Base-by-base conservation (phyloP, 441 rosid genomes). In the Brassica balearica region DNA sequence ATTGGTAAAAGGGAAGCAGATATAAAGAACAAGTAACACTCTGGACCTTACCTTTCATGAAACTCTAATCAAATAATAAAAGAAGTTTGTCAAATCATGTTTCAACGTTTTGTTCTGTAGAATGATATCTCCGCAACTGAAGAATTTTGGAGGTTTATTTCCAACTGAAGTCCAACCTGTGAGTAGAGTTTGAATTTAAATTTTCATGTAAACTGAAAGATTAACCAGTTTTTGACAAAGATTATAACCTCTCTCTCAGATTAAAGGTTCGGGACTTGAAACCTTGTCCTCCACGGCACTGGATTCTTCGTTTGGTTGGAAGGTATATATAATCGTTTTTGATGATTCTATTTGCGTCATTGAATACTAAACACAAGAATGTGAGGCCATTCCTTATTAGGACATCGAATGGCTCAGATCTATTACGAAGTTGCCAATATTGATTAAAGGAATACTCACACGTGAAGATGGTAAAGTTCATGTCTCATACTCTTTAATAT, bases 1-100 rank as follows among this genome's bases (percentile, higher is more conserved):
- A 87, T 92, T 51, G 98, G 98, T 58, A 82, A 91, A 76, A 91
- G 98, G 81, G 96, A 94, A 80, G 90, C 91, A 6, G 95, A 91
- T 87, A 92, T 94, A 43, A 94, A 86, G 88, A 94, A 94, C 85
- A 91, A 85, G 96, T 92, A 71, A 65, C 68, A 8, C 63, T n/a
- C 34, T 34, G 41, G 41, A 34, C 3, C 3, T 34, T 6, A 1
- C 41, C 8, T 34, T 34, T 3, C 41, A 34, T 0, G 34, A 29
- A 29, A 29, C 34, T 29, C 34, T 25, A 7, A 43, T 10, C 36
- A 7, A 34, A 34, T 73, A 8, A 41, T 11, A 2, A 14, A 53
- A 72, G 1, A 1, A 12, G 64, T 55, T 4, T 59, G 61, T 64
- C 27, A 41, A 64, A 76, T 10, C 20, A 29, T 12, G 3, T 34